phyloP scores from a whole-genome alignment of 768 basidiomycete genomes.

The Termitomyces sp. region DNA sequence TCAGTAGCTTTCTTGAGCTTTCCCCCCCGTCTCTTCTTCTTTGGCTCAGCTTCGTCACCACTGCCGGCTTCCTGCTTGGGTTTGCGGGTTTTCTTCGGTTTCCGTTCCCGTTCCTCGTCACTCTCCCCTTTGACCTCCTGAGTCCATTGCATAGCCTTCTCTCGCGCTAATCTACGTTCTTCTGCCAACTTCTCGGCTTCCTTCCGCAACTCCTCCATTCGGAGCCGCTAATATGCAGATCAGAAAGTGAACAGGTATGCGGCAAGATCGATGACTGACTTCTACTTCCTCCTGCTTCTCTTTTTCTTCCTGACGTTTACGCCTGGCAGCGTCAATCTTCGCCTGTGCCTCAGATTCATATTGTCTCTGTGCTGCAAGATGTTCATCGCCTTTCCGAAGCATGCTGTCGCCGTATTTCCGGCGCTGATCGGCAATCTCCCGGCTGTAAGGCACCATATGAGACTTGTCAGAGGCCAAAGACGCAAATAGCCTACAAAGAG shows the following conservation, averaged over 20 bases:
- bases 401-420: conserved; percentile 87
- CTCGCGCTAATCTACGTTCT: conserved; percentile 67
- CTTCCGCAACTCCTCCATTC: conserved; percentile 56
- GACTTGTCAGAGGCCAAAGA: conserved; percentile 74
- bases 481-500: conserved; percentile 62
- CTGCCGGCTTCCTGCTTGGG: conserved; percentile 45
- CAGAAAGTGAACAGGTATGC: background rate
- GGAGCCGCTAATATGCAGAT: conserved; percentile 38
- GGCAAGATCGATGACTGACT: conserved; percentile 33
- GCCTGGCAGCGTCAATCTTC: conserved; percentile 71
- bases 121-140: conserved; percentile 61
- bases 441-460: conserved; percentile 69
- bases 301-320: conserved; percentile 75
- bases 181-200: conserved; percentile 79
- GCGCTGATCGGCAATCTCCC: conserved; percentile 85
- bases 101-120: conserved; percentile 76
- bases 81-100: conserved; percentile 47
- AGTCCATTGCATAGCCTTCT: conserved; percentile 78
- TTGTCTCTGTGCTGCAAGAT: conserved; percentile 64
- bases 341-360: conserved; percentile 68
- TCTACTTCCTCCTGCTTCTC: conserved; percentile 58
- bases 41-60: conserved; percentile 58
- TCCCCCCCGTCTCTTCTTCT: conserved; percentile 61
- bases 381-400: conserved; percentile 75
- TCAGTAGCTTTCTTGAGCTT: conserved; percentile 57